Evolutionary conservation across 176 grass and related monocot species (phyloP), one percentile per base, ranked within the genome.

Genomic region (Eragrostis curvula): DNA sequence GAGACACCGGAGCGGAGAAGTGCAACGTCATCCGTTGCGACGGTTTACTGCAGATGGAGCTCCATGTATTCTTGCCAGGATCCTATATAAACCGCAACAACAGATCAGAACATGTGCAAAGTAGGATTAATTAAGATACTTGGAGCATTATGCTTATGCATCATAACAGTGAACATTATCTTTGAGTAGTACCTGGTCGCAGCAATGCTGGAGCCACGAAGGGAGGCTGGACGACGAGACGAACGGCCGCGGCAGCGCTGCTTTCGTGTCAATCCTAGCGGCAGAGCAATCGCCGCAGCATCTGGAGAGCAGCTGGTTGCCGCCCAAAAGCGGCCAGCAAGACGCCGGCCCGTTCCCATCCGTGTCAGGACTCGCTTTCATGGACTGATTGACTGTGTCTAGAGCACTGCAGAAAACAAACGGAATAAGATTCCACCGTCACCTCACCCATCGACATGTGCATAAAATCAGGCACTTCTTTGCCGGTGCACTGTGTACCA

Each of bases 121-220:
- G 13, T 16, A 15, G 14, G 17, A 20, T 12, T 36, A 71, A 9
- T 3, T 12, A 50, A 49, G 7, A 61, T 8, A 20, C 13, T 43
- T 60, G 17, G 21, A 56, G 46, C 17, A 51, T 45, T 14, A 44
- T 45, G 2, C 12, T 70, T 40, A 43, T 1, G 5, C 45, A 77
- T 77, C 29, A 52, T 55, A 46, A 50, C 51, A 79, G 2, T 75
- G 53, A 70, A 70, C 45, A 57, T 79, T 80, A 74, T 44, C 47
- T 50, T 81, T 8, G 80, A 39, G n/a, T 14, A 25, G 87, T 68
- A 93, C 92, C 79, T 86, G 83, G 21, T 91, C 84, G 47, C 89
- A 89, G 36, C 85, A 89, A 83, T 93, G 71, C 75, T 91, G 95
- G 8, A 98, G 95, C 95, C 92, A 95, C 11, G 90, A 85, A 45